Conservation (phyloP, 306 rosid species). For the Sicyos baderoa region DNA sequence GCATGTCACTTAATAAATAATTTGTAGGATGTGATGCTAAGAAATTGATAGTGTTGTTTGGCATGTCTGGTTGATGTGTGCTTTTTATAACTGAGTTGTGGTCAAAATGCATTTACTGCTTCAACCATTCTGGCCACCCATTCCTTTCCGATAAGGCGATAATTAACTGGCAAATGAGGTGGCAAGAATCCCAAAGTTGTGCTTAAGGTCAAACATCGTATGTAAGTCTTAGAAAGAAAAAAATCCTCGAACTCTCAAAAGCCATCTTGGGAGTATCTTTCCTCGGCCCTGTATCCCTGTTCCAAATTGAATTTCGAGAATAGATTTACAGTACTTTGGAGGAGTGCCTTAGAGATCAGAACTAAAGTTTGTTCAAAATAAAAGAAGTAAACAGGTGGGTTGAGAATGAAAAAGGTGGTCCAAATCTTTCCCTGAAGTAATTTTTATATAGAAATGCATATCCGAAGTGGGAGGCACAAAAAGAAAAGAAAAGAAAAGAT, state of each 20-base stretch:
- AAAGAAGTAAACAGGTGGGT: background rate
- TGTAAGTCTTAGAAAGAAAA: background rate
- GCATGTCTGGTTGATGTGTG: background rate
- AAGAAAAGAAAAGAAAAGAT: too few species aligned
- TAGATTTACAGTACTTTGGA: background rate
- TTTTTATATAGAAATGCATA: background rate
- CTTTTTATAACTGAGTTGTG: background rate
- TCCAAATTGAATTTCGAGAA: background rate
- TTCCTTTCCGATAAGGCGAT: slow-evolving; percentile 1
- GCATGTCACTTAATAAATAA: background rate
- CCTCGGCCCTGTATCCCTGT: background rate
- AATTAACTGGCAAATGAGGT: background rate
- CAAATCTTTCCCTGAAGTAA: background rate
- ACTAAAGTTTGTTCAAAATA: background rate
- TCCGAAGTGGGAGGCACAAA: background rate
- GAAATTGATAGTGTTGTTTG: background rate
- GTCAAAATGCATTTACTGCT: slow-evolving; percentile 1
- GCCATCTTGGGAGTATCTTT: background rate
- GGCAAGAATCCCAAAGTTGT: background rate
- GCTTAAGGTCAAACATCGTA: background rate
- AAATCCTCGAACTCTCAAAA: background rate
- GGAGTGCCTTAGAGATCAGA: background rate
- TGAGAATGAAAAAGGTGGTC: background rate
- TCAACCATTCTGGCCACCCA: background rate
- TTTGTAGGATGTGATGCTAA: background rate